A percentile compares a stretch with the other conserved stretches of the same genome.
Evolutionary conservation across 495 filamentous ascomycete genomes (phyloP).

Genomic region (Hyaloscypha variabilis): DNA sequence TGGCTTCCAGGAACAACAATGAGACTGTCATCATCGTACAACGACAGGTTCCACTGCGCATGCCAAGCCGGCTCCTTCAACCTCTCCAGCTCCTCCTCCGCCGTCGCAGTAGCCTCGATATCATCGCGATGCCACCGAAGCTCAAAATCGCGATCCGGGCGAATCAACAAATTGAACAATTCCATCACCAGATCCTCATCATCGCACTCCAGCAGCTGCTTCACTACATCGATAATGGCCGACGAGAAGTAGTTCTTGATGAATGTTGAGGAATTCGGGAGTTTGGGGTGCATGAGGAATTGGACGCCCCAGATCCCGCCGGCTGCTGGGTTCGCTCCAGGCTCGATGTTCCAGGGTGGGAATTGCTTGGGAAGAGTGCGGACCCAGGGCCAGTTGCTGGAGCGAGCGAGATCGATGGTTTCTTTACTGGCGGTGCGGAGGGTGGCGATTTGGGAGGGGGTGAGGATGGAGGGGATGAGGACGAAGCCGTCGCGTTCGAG

Average conservation of each 20-base stretch:
- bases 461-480: constrained; percentile 29
- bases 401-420: constrained; percentile 57
- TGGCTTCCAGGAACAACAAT: constrained; percentile 76
- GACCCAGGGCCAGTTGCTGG: constrained; percentile 74
- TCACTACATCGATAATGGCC: constrained; percentile 56
- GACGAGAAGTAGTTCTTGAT: constrained; percentile 66
- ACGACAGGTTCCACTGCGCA: constrained; percentile 78
- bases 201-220: constrained; percentile 50
- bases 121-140: constrained; percentile 82
- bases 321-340: constrained; percentile 43
- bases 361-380: constrained; percentile 86
- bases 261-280: constrained; percentile 58
- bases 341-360: constrained; percentile 69
- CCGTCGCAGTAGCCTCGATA: constrained; percentile 56
- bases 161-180: constrained; percentile 76
- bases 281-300: constrained; percentile 74
- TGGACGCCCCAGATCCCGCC: constrained; percentile 86
- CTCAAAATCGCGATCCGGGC: constrained; percentile 64
- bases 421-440: constrained; percentile 59
- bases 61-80: constrained; percentile 57
- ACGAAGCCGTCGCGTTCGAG: constrained; percentile 33
- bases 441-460: constrained; percentile 34
- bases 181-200: constrained; percentile 69
- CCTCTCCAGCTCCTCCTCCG: constrained; percentile 59
- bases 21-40: constrained; percentile 67